Evolutionary conservation across 2,329 filamentous ascomycete species (phyloP).

Genomic region (Cladosporium colombiae): DNA sequence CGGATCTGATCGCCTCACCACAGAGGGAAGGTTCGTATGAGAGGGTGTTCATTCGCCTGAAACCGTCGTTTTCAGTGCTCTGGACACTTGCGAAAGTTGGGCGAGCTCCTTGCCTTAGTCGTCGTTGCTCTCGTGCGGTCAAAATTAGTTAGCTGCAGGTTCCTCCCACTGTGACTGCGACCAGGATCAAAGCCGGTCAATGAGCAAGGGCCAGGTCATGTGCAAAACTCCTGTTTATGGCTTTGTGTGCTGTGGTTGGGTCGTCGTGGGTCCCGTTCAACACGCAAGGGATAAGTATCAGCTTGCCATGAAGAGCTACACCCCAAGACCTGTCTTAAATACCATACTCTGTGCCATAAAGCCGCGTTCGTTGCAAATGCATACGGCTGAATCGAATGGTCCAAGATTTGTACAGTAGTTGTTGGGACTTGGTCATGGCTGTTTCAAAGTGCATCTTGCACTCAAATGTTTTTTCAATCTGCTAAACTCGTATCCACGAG

Average conservation of each 20-base stretch:
- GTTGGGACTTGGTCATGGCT: background rate
- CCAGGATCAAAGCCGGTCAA: too few relatives aligned
- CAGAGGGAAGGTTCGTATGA: too few relatives aligned
- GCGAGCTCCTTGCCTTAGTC: too few relatives aligned
- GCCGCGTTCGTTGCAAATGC: background rate
- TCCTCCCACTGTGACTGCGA: background rate
- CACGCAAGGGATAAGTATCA: background rate
- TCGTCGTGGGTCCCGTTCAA: background rate
- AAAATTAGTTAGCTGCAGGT: too few relatives aligned
- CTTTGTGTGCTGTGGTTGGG: background rate
- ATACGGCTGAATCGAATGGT: background rate
- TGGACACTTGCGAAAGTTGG: too few relatives aligned
- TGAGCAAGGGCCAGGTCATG: background rate
- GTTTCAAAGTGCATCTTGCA: background rate
- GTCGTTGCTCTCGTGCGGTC: too few relatives aligned
- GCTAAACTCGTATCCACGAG: background rate
- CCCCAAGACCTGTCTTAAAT: background rate
- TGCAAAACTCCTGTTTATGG: background rate
- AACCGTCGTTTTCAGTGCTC: too few relatives aligned
- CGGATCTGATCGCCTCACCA: too few relatives aligned
- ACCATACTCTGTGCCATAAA: background rate
- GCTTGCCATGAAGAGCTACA: background rate
- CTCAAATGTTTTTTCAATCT: background rate
- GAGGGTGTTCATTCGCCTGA: too few relatives aligned
- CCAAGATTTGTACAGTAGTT: background rate